A percentile compares a stretch with the other conserved stretches of the same genome.
phyloP scores from a whole-genome alignment of 169 alveolate genomes.

The Cryptosporidium sp. region DNA sequence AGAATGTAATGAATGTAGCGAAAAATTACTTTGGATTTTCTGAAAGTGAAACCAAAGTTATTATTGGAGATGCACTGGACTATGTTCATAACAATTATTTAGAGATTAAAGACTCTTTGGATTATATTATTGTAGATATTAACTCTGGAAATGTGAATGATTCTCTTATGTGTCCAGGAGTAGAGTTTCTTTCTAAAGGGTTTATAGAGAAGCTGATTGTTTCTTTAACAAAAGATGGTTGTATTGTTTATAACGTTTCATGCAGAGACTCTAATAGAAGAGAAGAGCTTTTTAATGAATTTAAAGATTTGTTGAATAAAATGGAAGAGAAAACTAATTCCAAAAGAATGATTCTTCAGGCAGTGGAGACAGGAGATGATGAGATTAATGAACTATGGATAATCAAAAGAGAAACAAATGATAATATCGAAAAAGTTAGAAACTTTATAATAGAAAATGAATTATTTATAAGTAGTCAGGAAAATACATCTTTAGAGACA shows the following conservation, averaged over 20 bases:
- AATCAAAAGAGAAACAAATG: slow-evolving; percentile 32
- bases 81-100: slow-evolving; percentile 4
- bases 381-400: slow-evolving; percentile 73
- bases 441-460: slow-evolving; percentile 21
- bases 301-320: background rate
- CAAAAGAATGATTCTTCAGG: slow-evolving; percentile 1
- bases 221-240: slow-evolving; percentile 19
- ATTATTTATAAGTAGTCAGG: slow-evolving; percentile 8
- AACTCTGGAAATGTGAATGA: slow-evolving; percentile 53
- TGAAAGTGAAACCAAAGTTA: slow-evolving; percentile 1
- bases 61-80: slow-evolving; percentile 48
- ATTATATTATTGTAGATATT: slow-evolving; percentile 64
- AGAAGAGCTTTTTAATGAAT: slow-evolving; percentile 15
- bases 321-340: background rate
- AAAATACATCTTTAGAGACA: background rate
- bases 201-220: slow-evolving; percentile 20
- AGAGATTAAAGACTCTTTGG: background rate
- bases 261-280: slow-evolving; percentile 46
- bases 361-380: slow-evolving; percentile 47
- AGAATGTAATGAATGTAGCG: slow-evolving; percentile 31
- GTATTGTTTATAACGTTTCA: slow-evolving; percentile 52
- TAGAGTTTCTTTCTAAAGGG: slow-evolving; percentile 8
- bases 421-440: background rate
- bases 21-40: slow-evolving; percentile 34
- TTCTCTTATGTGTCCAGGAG: slow-evolving; percentile 72